phyloP scores from a whole-genome alignment of 2,329 filamentous ascomycete species.

The Aspergillus niger region DNA sequence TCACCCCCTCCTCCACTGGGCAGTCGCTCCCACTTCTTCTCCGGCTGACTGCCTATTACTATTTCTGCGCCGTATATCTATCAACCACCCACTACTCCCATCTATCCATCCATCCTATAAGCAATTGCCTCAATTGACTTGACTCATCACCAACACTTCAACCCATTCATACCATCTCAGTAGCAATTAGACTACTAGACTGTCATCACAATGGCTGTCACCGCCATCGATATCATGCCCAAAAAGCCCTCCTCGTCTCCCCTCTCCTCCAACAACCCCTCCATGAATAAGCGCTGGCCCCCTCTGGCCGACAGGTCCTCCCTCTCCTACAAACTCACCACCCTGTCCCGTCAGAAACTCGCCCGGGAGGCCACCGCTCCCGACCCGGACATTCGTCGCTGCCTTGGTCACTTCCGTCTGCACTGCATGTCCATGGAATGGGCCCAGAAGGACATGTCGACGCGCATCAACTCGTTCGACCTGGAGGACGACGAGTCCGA shows the following conservation, averaged over 20 bases:
- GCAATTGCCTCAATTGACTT: not conserved
- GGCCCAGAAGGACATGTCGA: constrained; percentile 39
- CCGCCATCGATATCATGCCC: constrained; percentile 21
- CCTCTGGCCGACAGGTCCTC: constrained; percentile 39
- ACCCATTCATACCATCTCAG: not conserved
- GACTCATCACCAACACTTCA: not conserved
- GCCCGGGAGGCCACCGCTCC: constrained; percentile 38
- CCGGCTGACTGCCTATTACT: not conserved
- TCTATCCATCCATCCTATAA: not conserved
- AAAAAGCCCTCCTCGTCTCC: constrained; percentile 21
- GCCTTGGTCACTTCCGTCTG: constrained; percentile 37
- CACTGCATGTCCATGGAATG: constrained; percentile 37
- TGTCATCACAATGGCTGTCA: constrained; percentile 28
- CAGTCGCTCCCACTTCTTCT: not conserved
- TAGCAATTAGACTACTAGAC: constrained; percentile 1
- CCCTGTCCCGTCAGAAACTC: constrained; percentile 39
- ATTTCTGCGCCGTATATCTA: no score
- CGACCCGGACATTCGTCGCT: constrained; percentile 38
- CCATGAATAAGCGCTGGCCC: constrained; percentile 38
- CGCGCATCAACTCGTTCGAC: constrained; percentile 40
- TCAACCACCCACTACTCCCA: not conserved
- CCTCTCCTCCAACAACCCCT: constrained; percentile 26
- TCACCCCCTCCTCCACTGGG: not conserved
- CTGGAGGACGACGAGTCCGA: constrained; percentile 38
- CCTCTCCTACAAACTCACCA: constrained; percentile 39